These are phyloP conservation scores for Vaccinium myrtillus DNA, from an alignment of 148 eudicot species.

Conservation along the genomic window DNA sequence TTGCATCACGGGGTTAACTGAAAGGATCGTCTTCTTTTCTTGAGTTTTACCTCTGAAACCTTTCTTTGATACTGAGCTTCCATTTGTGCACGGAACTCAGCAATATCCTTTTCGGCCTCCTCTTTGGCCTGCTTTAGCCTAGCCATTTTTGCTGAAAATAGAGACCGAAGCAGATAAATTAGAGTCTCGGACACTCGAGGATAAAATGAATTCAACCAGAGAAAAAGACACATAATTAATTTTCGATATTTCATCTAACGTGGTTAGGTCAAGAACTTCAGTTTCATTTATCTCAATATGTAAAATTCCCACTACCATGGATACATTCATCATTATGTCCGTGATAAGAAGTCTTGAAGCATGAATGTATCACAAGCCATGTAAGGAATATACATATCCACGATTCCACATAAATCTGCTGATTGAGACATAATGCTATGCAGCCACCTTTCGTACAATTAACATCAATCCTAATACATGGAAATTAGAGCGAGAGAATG, in stretches of 20 bases:
- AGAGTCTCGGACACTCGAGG: background rate
- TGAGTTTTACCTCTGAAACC: conserved; percentile 58
- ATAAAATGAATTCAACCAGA: conserved; percentile 1
- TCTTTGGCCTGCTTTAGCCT: conserved; percentile 88
- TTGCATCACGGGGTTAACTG: background rate
- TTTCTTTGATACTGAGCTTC: conserved; percentile 75
- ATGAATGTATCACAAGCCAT: background rate
- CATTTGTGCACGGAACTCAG: conserved; percentile 82
- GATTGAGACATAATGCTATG: background rate
- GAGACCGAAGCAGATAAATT: conserved; percentile 1
- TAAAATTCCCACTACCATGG: background rate
- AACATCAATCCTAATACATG: background rate
- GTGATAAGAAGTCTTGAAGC: conserved; percentile 4
- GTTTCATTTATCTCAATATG: background rate
- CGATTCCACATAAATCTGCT: background rate
- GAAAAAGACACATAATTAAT: background rate
- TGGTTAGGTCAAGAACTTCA: background rate
- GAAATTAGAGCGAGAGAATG: background rate
- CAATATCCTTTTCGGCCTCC: conserved; percentile 88
- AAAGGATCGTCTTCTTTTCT: background rate
- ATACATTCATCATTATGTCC: background rate
- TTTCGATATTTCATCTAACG: background rate
- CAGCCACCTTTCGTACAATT: background rate
- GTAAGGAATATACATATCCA: background rate
- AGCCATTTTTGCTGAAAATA: conserved; percentile 63